Evolutionary conservation across 2,329 filamentous ascomycete genomes (phyloP), one percentile per base, ranked within the genome.

Genomic region (Rhinocladiella mackenziei): DNA sequence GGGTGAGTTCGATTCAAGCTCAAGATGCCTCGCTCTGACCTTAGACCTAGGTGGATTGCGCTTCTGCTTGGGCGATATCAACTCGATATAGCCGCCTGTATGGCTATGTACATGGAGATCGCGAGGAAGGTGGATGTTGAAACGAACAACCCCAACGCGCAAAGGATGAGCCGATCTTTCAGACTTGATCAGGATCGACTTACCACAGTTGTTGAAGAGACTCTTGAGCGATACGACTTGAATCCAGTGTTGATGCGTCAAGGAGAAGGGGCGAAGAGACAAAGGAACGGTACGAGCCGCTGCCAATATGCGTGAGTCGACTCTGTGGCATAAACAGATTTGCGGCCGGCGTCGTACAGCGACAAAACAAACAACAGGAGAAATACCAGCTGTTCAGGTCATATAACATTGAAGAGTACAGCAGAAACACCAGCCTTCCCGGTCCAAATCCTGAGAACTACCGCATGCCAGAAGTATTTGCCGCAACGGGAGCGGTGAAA

Each of bases 101-200:
- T 43, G 25, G 32, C 43, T 5, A 28, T 48, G 14, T 54, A 54
- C 36, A 48, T 54, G 47, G 51, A 54, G 15, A 37, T 51, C 23
- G 47, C 47, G 22, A 33, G 31, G 6, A 45, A 41, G 22, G 32
- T 42, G 1, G 41, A 50, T 14, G 9, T 37, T 19, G 30, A 38
- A 5, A 34, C 10, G 20, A 29, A 20, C 13, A 28, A 25, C 14
- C n/a, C 25, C 4, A 33, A 19, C 19, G 30, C 37, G 13, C 23
- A 29, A 5, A 34, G 30, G 25, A 34, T 33, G 22, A 39, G 43
- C 20, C 38, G 33, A 3, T 28, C 22, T 5, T 51, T 41, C 26
- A 45, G 41, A 26, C 31, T 48, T 25, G 36, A 51, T 34, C 48
- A 51, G 29, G 28, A 36, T 23, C 43, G 31, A 23, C 39, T 51